Evolutionary conservation across 805 yeast genomes (phyloP).

Genomic region (Candida nemodendra): DNA sequence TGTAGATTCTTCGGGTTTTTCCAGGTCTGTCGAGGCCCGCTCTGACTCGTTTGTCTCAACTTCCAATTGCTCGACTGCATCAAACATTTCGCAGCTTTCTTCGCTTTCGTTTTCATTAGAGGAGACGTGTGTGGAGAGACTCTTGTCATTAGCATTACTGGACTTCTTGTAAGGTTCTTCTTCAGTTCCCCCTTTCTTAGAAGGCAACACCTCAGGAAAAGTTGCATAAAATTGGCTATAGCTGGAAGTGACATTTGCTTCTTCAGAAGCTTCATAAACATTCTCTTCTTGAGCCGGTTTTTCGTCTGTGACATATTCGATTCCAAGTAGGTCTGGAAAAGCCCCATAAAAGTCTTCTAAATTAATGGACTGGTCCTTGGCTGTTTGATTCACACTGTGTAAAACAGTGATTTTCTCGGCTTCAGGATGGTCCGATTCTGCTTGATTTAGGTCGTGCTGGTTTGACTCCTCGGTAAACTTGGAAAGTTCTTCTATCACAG

Average conservation of each 20-base stretch:
- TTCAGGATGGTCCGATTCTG: neutral
- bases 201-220: too few species aligned
- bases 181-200: too few species aligned
- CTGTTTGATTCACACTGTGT: neutral
- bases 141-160: too few species aligned
- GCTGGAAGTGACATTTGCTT: neutral
- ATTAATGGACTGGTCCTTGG: neutral
- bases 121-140: too few species aligned
- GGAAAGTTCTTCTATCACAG: neutral
- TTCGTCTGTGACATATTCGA: neutral
- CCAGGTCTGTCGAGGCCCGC: too few species aligned
- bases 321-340: constrained; percentile 8
- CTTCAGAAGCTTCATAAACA: neutral
- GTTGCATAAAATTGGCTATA: too few species aligned
- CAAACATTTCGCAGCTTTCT: too few species aligned
- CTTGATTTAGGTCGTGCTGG: neutral
- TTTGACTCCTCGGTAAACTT: neutral
- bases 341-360: constrained; percentile 4
- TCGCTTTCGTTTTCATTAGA: too few species aligned
- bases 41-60: too few species aligned
- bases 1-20: too few species aligned
- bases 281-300: neutral
- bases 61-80: too few species aligned
- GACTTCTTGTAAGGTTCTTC: too few species aligned
- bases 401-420: neutral